Percentiles rank a stretch among this genome's conserved stretches.
phyloP scores from a whole-genome alignment of 192 early-diverging fungal genomes.

The Backusella westeae region DNA sequence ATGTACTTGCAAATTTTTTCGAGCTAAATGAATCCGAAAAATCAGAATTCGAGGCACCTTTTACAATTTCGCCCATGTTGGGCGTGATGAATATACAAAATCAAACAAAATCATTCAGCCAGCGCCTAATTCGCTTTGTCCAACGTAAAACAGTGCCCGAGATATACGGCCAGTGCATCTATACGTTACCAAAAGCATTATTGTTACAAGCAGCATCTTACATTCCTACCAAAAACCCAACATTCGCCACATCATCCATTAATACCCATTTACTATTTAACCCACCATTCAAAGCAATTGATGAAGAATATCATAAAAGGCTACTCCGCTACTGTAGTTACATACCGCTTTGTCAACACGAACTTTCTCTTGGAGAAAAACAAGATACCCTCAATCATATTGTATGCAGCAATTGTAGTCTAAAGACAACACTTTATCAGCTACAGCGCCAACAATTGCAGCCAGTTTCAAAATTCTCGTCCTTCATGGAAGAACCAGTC shows the following conservation, averaged over 20 bases:
- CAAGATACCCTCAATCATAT: background rate
- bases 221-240: constrained; percentile 18
- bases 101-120: constrained; percentile 4
- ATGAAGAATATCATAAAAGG: background rate
- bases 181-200: constrained; percentile 22
- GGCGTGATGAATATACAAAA: constrained; percentile 6
- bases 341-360: constrained; percentile 11
- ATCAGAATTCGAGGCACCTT: background rate
- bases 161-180: constrained; percentile 2
- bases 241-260: background rate
- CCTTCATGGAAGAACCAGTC: background rate
- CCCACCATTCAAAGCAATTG: background rate
- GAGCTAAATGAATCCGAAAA: background rate
- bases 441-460: background rate
- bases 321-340: constrained; percentile 13
- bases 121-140: constrained; percentile 9
- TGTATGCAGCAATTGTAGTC: background rate
- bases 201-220: constrained; percentile 21
- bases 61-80: constrained; percentile 7
- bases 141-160: constrained; percentile 1
- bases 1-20: background rate
- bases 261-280: background rate
- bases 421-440: background rate
- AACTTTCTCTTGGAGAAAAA: background rate
- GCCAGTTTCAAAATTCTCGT: background rate